Percentiles rank a stretch among this genome's conserved stretches.
phyloP scores from a whole-genome alignment of 345 rosid genomes.

The Mercurialis annua region DNA sequence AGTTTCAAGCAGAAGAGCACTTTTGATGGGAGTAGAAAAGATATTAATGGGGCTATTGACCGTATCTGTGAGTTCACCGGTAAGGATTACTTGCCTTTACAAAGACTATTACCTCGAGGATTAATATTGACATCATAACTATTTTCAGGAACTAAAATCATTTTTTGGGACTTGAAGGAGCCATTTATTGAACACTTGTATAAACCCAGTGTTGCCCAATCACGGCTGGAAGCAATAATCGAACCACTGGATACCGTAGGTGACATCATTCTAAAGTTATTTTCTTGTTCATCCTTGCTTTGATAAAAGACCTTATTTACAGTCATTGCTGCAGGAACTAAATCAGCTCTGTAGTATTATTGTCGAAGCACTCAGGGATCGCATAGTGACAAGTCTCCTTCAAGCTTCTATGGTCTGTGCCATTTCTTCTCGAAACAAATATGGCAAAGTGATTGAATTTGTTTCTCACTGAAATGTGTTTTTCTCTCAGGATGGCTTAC shows the following conservation, averaged over 20 bases:
- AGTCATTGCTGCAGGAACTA: slow-evolving; percentile 59
- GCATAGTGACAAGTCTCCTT: slow-evolving; percentile 87
- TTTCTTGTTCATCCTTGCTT: neutral
- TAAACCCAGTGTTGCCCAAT: slow-evolving; percentile 68
- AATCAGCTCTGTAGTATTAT: slow-evolving; percentile 77
- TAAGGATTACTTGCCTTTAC: slow-evolving; percentile 26
- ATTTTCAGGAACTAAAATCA: slow-evolving; percentile 80
- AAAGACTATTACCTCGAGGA: slow-evolving; percentile 6
- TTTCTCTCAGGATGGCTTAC: slow-evolving; percentile 70
- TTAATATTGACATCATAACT: slow-evolving; percentile 17
- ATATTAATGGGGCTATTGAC: slow-evolving; percentile 84
- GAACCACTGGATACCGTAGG: slow-evolving; percentile 83
- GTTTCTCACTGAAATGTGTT: slow-evolving; percentile 16
- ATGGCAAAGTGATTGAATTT: slow-evolving; percentile 14
- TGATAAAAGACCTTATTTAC: slow-evolving; percentile 6
- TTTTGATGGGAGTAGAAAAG: slow-evolving; percentile 87
- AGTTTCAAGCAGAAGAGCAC: slow-evolving; percentile 66
- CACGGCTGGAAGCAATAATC: slow-evolving; percentile 73
- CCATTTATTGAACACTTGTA: slow-evolving; percentile 78
- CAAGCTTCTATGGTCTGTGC: slow-evolving; percentile 81
- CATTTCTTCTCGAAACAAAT: slow-evolving; percentile 6
- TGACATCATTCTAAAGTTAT: slow-evolving; percentile 7
- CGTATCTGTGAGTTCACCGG: slow-evolving; percentile 84
- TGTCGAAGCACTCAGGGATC: slow-evolving; percentile 88
- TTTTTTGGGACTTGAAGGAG: slow-evolving; percentile 89